These are phyloP conservation scores for Acer negundo DNA, from an alignment of 345 rosid species.

Conservation along the genomic window DNA sequence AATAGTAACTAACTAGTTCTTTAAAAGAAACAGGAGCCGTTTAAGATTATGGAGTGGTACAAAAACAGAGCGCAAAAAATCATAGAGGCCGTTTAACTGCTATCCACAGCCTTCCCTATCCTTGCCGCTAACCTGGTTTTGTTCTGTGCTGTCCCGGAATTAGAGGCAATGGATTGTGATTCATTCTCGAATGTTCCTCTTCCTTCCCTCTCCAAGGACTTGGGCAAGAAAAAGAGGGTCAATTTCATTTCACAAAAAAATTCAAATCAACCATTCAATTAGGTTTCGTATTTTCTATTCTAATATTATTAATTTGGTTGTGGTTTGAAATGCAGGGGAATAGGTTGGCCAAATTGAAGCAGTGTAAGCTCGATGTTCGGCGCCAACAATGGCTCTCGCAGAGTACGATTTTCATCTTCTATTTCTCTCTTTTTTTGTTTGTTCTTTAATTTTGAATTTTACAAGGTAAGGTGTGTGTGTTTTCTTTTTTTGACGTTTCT, in stretches of 20 bases:
- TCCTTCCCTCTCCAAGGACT: conserved; percentile 27
- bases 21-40: neutral
- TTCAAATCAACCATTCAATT: neutral
- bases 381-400: conserved; percentile 47
- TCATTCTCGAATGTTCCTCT: conserved; percentile 23
- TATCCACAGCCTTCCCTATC: neutral
- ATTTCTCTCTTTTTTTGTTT: neutral
- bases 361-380: conserved; percentile 42
- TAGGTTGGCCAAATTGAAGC: conserved; percentile 41
- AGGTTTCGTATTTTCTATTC: neutral
- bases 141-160: neutral
- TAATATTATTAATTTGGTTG: neutral
- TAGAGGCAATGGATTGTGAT: conserved; percentile 37
- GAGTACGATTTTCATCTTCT: conserved; percentile 8
- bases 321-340: conserved; percentile 31
- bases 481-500: no score
- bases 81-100: neutral
- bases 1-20: neutral
- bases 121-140: neutral
- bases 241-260: neutral
- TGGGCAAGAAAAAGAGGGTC: conserved; percentile 37
- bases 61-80: neutral
- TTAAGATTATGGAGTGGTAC: neutral
- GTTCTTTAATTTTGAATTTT: no score
- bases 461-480: no score